Base-by-base conservation (phyloP, 2,329 filamentous ascomycete species). In the Whalleya microplaca region DNA sequence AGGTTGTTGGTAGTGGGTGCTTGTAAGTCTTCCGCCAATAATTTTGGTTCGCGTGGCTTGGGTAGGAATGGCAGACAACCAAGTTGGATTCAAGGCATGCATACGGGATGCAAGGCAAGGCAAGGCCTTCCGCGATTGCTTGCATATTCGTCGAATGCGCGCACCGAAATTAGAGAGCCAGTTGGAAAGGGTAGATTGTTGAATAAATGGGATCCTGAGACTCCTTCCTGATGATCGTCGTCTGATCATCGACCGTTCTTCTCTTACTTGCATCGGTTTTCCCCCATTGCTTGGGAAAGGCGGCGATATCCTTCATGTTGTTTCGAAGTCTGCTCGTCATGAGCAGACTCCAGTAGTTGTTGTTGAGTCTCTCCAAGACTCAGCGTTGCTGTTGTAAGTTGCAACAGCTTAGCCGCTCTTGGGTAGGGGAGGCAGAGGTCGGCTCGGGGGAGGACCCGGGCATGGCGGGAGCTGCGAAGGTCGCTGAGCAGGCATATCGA, bases 391-490 rank as follows among this genome's bases (percentile, higher is more conserved):
- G 18, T 50, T 19, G 20, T 9, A 27, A 40, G 42, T n/a, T 21
- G 43, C 42, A 32, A 60, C 51, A 67, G 44, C 57, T 69, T 84
- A 84, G 66, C 76, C 78, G 69, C 81, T 78, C 77, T 85, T 87
- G 71, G 85, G 85, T 61, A 87, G 81, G 74, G 84, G 82, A 73
- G 85, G 85, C 51, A 87, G 82, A 74, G 85, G 85, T 53, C 85
- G 79, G 74, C 80, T 84, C 62, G 85, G 85, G 68, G 85, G 85
- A 58, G 85, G 85, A 66, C 85, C 85, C 52, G 85, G 84, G 82
- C 84, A 87, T 65, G 85, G 85, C 76, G 85, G 85, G 64, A 88
- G 83, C 69, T 87, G 84, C 66, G 84, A 85, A 61, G 85, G 84
- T 71, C 84, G 82, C 73, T 85, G 83, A 63, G 81, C 76, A 74